Evolutionary conservation across 2,329 filamentous ascomycete species (phyloP).

Genomic region (Alternaria hordeiaustralica): DNA sequence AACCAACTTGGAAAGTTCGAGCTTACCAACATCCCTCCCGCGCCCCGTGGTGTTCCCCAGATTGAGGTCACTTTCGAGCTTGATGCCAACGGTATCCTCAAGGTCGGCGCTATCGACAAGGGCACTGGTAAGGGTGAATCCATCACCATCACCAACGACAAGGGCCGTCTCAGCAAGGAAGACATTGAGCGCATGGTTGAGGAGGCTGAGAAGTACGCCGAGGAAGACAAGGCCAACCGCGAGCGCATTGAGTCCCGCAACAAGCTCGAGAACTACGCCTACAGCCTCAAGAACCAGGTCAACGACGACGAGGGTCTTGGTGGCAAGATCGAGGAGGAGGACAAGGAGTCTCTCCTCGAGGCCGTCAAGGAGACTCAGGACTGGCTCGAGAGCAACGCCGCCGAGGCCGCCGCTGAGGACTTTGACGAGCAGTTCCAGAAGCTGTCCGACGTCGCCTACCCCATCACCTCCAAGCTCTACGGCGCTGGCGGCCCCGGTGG

Average conservation of each 20-base stretch:
- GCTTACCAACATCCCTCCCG: slow-evolving; percentile 92
- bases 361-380: slow-evolving; percentile 96
- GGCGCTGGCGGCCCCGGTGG: slow-evolving; percentile 68
- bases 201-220: slow-evolving; percentile 97
- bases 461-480: slow-evolving; percentile 99
- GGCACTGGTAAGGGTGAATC: slow-evolving; percentile 96
- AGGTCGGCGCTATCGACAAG: slow-evolving; percentile 96
- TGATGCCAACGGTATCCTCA: slow-evolving; percentile 97
- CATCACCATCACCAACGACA: slow-evolving; percentile 99
- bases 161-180: slow-evolving; percentile 93
- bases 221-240: slow-evolving; percentile 98
- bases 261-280: slow-evolving; percentile 98
- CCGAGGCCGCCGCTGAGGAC: slow-evolving; percentile 85
- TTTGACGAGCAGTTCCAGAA: slow-evolving; percentile 99
- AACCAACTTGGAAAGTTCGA: slow-evolving; percentile 98
- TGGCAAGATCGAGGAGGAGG: slow-evolving; percentile 97
- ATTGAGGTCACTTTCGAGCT: slow-evolving; percentile 98
- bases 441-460: slow-evolving; percentile 93
- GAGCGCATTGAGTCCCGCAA: slow-evolving; percentile 97
- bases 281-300: slow-evolving; percentile 98
- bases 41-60: slow-evolving; percentile 94
- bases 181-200: slow-evolving; percentile 99
- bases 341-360: slow-evolving; percentile 95
- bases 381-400: slow-evolving; percentile 95
- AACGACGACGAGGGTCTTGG: slow-evolving; percentile 96